phyloP scores from a whole-genome alignment of 345 rosid species.

The Lepidium africanum region DNA sequence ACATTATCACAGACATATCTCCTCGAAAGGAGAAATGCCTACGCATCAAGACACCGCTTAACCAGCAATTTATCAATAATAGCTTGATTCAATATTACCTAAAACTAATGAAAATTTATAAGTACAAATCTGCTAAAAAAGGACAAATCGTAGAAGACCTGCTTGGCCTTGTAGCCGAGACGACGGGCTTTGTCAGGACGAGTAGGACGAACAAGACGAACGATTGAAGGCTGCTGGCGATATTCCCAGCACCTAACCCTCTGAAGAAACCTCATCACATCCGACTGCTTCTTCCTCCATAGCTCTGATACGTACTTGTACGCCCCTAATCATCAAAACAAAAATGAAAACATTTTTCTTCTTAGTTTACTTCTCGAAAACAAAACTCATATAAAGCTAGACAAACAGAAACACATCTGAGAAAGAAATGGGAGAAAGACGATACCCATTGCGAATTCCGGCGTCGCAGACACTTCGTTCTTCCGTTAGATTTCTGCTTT shows the following conservation, averaged over 20 bases:
- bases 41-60: slow-evolving; percentile 29
- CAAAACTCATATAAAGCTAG: neutral
- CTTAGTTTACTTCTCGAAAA: neutral
- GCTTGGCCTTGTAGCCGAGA: slow-evolving; percentile 97
- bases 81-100: neutral
- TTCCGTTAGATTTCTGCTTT: neutral
- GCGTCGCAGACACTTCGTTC: slow-evolving; percentile 20
- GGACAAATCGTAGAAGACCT: slow-evolving; percentile 37
- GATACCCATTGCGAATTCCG: slow-evolving; percentile 25
- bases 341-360: neutral
- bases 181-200: slow-evolving; percentile 98
- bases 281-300: slow-evolving; percentile 99
- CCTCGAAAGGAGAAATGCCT: neutral
- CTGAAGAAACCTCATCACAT: slow-evolving; percentile 96
- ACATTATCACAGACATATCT: neutral
- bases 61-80: slow-evolving; percentile 1
- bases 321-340: slow-evolving; percentile 43
- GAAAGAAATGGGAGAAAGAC: neutral
- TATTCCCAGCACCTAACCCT: slow-evolving; percentile 99
- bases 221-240: slow-evolving; percentile 93
- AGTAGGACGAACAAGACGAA: slow-evolving; percentile 81
- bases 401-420: neutral
- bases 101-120: neutral
- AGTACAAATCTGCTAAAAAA: neutral
- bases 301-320: slow-evolving; percentile 95